Base-by-base conservation (phyloP, 192 early-diverging fungal species). In the Rhizophagus clarus region DNA sequence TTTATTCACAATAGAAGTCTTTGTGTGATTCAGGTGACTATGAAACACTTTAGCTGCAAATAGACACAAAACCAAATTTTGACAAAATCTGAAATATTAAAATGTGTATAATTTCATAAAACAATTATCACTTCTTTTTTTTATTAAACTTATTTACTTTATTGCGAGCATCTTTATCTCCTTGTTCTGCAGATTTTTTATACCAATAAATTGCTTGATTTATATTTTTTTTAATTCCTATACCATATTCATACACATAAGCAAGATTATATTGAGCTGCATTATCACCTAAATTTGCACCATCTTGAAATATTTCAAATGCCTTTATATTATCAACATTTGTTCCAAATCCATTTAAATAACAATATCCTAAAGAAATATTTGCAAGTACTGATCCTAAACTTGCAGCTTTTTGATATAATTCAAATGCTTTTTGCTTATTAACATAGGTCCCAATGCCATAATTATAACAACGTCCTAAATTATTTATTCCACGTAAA, bases 321-420 rank as follows among this genome's bases (percentile, higher is more conserved):
- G 89, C 92, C 69, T 87, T 76, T 61, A 70, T 40, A 11, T 85
- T 77, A 72, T 92, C 88, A 63, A 84, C 84, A 26, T 81, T 81
- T 9, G 88, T 76, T n/a, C 92, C 92, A 32, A 87, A 83, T 15
- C 92, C 92, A 78, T 92, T 84, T 51, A 90, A 87, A 83, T 88
- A 89, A 84, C 93, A 96, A 71, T 93, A 92, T 31, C 93, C 94
- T 37, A 96, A 86, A 26, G 92, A 93, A 77, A 92, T 94, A 74
- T 88, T 82, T 66, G 87, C 89, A 83, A 87, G 86, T 34, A 87
- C 84, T 63, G 88, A 86, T 1, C 87, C 89, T 72, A 89, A 87
- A 40, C 86, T 84, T 6, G 88, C 88, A 4, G 87, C 84, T 45
- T 83, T 79, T 40, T 79, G 82, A 61, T 88, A 89, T 84, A 92